Conservation (phyloP, 2,329 filamentous ascomycete species). For the Diaporthe humulicola region DNA sequence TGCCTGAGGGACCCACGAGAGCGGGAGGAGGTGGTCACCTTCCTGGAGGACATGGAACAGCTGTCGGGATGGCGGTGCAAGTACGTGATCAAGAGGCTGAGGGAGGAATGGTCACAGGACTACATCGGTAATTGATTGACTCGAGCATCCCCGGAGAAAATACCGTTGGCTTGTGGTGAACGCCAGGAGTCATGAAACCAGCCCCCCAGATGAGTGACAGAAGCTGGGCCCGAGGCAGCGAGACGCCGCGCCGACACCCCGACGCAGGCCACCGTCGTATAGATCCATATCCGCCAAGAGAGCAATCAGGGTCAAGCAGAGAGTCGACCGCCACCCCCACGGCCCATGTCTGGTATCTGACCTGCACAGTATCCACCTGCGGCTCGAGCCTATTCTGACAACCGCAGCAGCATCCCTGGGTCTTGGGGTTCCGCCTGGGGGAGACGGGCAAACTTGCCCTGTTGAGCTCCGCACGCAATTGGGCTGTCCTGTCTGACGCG, state of each 20-base stretch:
- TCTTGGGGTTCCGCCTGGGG: not conserved
- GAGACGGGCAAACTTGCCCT: slow-evolving; percentile 1
- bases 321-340: not conserved
- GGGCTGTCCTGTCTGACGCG: not conserved
- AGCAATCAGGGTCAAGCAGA: not conserved
- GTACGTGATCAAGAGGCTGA: slow-evolving; percentile 21
- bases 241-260: not conserved
- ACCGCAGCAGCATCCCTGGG: slow-evolving; percentile 1
- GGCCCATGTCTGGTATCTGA: not conserved
- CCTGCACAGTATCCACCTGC: slow-evolving; percentile 2
- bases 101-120: slow-evolving; percentile 23
- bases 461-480: not conserved
- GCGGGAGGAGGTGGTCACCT: slow-evolving; percentile 15
- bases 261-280: not conserved
- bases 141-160: not conserved
- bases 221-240: not conserved
- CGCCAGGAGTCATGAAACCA: not conserved
- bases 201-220: not conserved
- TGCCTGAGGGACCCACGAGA: slow-evolving; percentile 18
- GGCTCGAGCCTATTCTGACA: slow-evolving; percentile 15
- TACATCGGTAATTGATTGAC: slow-evolving; percentile 10
- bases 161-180: not conserved
- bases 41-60: slow-evolving; percentile 19
- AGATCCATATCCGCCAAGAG: slow-evolving; percentile 9
- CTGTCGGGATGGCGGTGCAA: slow-evolving; percentile 19